phyloP scores from a whole-genome alignment of 2,329 filamentous ascomycete species.

The Cladophialophora yegresii region DNA sequence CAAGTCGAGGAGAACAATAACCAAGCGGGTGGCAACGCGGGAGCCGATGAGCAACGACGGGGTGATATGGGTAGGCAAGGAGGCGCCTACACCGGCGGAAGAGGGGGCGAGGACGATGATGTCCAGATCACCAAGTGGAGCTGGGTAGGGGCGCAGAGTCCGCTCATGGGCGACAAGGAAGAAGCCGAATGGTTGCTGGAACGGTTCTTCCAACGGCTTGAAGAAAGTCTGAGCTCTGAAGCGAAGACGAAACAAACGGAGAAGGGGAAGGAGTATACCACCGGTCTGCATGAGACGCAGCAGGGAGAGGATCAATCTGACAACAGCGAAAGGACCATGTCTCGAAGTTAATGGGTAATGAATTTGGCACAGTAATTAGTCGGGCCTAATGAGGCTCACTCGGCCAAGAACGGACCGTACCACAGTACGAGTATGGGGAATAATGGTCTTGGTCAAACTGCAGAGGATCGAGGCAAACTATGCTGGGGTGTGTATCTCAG shows the following conservation, averaged over 20 bases:
- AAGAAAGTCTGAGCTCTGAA: slow-evolving; percentile 40
- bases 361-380: neutral
- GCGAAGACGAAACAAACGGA: slow-evolving; percentile 18
- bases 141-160: slow-evolving; percentile 46
- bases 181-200: slow-evolving; percentile 50
- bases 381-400: neutral
- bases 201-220: slow-evolving; percentile 44
- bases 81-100: neutral
- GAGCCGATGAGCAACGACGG: neutral
- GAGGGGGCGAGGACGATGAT: slow-evolving; percentile 2
- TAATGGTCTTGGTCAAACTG: no score
- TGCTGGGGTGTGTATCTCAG: no score
- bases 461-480: no score
- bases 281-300: neutral
- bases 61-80: slow-evolving; percentile 1
- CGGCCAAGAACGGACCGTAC: neutral
- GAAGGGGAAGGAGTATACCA: slow-evolving; percentile 22
- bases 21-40: neutral
- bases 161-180: slow-evolving; percentile 45
- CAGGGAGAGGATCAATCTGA: neutral
- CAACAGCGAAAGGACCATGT: slow-evolving; percentile 5
- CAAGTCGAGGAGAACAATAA: slow-evolving; percentile 8
- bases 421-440: no score
- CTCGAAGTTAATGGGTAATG: neutral
- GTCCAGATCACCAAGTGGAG: slow-evolving; percentile 40